These are phyloP conservation scores for Malus sieversii DNA, from an alignment of 306 rosid species.

Conservation along the genomic window DNA sequence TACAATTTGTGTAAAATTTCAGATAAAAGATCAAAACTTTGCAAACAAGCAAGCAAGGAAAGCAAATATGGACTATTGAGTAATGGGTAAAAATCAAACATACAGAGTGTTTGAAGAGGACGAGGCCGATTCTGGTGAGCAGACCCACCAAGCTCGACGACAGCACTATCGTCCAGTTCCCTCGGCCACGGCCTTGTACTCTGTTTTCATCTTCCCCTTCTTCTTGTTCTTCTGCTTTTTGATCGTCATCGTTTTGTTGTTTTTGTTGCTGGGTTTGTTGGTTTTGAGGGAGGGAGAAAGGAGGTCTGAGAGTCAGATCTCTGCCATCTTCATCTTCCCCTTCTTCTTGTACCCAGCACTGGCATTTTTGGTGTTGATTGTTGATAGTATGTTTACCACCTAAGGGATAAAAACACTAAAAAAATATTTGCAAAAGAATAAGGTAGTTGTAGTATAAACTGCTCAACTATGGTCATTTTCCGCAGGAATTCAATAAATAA, in stretches of 20 bases:
- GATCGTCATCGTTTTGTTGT: background rate
- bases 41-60: background rate
- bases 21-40: background rate
- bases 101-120: constrained; percentile 66
- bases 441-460: too few species aligned
- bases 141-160: constrained; percentile 83
- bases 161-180: constrained; percentile 43
- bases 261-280: constrained; percentile 11
- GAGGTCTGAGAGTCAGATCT: constrained; percentile 5
- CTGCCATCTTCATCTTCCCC: background rate
- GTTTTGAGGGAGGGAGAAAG: constrained; percentile 20
- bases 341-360: background rate
- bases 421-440: too few species aligned
- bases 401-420: too few species aligned
- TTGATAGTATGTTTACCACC: too few species aligned
- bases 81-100: background rate
- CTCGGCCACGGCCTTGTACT: constrained; percentile 13
- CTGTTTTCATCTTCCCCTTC: constrained; percentile 23
- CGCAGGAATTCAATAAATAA: too few species aligned
- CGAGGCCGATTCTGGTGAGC: constrained; percentile 76
- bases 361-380: background rate
- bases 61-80: background rate
- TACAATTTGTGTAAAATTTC: background rate
- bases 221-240: constrained; percentile 15
- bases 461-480: too few species aligned